Percentiles rank a stretch among this genome's conserved stretches.
phyloP scores from a whole-genome alignment of 805 yeast genomes.

The Ogataea ramenticola region DNA sequence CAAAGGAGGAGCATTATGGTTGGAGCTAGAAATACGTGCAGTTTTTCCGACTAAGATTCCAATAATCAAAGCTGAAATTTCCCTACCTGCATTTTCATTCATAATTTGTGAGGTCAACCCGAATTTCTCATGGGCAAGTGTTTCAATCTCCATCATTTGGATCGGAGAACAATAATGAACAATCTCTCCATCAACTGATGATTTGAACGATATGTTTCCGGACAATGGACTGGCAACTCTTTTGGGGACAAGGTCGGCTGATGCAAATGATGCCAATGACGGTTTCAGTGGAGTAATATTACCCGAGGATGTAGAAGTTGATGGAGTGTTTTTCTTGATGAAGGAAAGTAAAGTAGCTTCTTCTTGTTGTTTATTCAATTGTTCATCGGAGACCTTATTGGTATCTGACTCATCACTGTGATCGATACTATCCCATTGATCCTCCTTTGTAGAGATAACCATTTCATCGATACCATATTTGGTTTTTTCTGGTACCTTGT shows the following conservation, averaged over 20 bases:
- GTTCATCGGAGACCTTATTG: too few species aligned
- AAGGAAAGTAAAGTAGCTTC: not conserved
- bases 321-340: conserved; percentile 1
- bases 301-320: not conserved
- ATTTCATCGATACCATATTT: conserved; percentile 69
- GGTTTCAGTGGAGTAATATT: not conserved
- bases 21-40: conserved; percentile 49
- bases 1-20: conserved; percentile 76
- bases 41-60: conserved; percentile 62
- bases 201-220: not conserved
- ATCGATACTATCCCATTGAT: conserved; percentile 44
- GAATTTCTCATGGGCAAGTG: conserved; percentile 46
- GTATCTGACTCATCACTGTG: not conserved
- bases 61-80: conserved; percentile 52
- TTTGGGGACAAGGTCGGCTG: too few species aligned
- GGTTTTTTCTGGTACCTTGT: conserved; percentile 40
- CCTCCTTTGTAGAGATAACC: conserved; percentile 48
- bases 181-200: conserved; percentile 15
- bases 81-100: conserved; percentile 63
- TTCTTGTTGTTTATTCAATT: not conserved
- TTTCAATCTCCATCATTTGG: conserved; percentile 71
- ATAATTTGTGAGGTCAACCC: conserved; percentile 38
- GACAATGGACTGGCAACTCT: not conserved
- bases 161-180: conserved; percentile 68
- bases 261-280: not conserved